Percentiles rank a stretch among this genome's conserved stretches.
Conservation (phyloP, 345 rosid genomes). For the Combretum micranthum region DNA sequence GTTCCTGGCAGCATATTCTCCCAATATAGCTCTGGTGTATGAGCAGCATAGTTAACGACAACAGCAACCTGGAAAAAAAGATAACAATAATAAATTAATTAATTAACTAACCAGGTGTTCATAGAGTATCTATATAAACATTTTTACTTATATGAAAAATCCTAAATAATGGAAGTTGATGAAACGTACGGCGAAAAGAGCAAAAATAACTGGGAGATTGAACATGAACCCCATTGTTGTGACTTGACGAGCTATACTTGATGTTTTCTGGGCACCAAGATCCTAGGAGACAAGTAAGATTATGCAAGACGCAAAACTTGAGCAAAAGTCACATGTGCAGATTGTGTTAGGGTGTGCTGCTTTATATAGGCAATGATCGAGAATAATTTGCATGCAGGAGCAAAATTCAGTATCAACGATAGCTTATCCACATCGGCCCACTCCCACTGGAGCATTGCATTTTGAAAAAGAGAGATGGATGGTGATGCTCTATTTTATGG, state of each 20-base stretch:
- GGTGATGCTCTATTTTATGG: no score
- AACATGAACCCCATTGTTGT: conserved; percentile 30
- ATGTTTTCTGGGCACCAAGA: background rate
- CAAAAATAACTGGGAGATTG: conserved; percentile 17
- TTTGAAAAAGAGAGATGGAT: no score
- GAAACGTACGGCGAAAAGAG: conserved; percentile 22
- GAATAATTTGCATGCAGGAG: no score
- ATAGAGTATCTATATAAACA: no score
- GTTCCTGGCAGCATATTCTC: conserved; percentile 43
- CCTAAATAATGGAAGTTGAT: conserved; percentile 3
- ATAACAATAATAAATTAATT: background rate
- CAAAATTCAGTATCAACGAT: no score
- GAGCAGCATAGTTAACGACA: conserved; percentile 38
- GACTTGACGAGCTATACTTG: background rate
- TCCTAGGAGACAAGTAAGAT: background rate
- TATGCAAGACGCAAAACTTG: no score
- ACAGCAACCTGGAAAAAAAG: conserved; percentile 30
- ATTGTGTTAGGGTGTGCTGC: background rate
- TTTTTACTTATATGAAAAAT: no score
- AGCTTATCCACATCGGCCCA: no score
- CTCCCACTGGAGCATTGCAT: no score
- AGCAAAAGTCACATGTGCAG: background rate
- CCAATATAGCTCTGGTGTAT: conserved; percentile 52
- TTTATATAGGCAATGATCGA: no score
- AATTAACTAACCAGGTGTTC: no score